Evolutionary conservation across 1,284 basidiomycete genomes (phyloP).

Genomic region (Coniferiporia weirii): DNA sequence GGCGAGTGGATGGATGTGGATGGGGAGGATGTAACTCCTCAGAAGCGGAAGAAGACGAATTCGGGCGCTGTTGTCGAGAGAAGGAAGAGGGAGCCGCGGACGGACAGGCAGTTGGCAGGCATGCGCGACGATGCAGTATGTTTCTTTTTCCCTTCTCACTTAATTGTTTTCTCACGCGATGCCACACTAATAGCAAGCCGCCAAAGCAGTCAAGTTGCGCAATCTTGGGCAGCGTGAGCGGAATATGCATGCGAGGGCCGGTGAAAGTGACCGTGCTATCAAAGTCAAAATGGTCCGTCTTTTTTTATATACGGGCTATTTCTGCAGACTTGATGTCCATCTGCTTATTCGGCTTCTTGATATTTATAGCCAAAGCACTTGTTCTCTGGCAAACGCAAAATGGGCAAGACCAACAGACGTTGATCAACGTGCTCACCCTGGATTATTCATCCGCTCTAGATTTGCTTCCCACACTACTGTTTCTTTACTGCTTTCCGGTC

Average conservation of each 20-base stretch:
- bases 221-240: constrained; percentile 81
- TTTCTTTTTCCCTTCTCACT: constrained; percentile 18
- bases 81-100: constrained; percentile 52
- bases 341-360: constrained; percentile 16
- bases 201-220: constrained; percentile 75
- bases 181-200: constrained; percentile 55
- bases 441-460: no score
- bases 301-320: background rate
- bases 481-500: no score
- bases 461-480: no score
- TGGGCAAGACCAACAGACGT: constrained; percentile 80
- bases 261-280: constrained; percentile 83
- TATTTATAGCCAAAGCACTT: constrained; percentile 70
- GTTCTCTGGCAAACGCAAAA: constrained; percentile 85
- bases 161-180: no score
- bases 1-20: constrained; percentile 53
- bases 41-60: constrained; percentile 59
- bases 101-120: constrained; percentile 75
- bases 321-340: constrained; percentile 23
- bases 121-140: constrained; percentile 67
- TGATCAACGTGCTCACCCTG: constrained; percentile 27
- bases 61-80: constrained; percentile 49
- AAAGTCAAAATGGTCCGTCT: constrained; percentile 68
- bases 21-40: constrained; percentile 47
- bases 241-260: constrained; percentile 84